Evolutionary conservation across 768 basidiomycete genomes (phyloP), one percentile per base, ranked within the genome.

Genomic region (Lactifluus rugatus): DNA sequence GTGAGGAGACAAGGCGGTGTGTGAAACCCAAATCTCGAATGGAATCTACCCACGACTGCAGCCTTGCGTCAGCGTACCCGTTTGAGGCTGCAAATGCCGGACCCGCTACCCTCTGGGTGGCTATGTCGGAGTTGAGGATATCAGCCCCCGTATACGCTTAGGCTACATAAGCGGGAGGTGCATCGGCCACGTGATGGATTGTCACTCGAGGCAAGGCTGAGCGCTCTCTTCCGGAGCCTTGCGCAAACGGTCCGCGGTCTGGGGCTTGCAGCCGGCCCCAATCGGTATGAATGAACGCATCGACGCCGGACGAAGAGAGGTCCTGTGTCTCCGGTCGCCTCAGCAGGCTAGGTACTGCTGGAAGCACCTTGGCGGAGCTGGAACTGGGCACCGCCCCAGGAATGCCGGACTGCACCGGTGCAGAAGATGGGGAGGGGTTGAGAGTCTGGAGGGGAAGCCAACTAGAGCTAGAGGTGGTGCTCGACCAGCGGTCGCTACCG

Each of bases 141-240:
- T 14, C 8, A 11, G n/a, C n/a, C 37, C 31, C 13, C 37, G 48
- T 19, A 7, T 10, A 55, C 10, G 17, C 19, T 44, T 56, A 60
- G n/a, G 34, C 59, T 21, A 21, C 49, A 26, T 60, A 60, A n/a
- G 59, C 59, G 3, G 59, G 59, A 3, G 59, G 59, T 5, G 59
- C 44, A 0, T 60, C 59, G 21, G 17, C 21, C 13, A 42, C 44
- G 3, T 55, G 48, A 17, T 16, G 16, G 23, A 21, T 8, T 26
- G 17, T 32, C 11, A 36, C 36, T 14, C n/a, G 28, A 10, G 57
- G 53, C 13, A 2, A 28, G 16, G 44, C 16, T 16, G 25, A 7
- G 9, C 41, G 26, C 26, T 56, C 50, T 23, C n/a, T 41, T 28
- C 17, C 48, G 1, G 54, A 39, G 17, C 37, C 54, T 34, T 53